Evolutionary conservation across 2,329 filamentous ascomycete species (phyloP), one percentile per base, ranked within the genome.

Genomic region (Fusarium pininemorale): DNA sequence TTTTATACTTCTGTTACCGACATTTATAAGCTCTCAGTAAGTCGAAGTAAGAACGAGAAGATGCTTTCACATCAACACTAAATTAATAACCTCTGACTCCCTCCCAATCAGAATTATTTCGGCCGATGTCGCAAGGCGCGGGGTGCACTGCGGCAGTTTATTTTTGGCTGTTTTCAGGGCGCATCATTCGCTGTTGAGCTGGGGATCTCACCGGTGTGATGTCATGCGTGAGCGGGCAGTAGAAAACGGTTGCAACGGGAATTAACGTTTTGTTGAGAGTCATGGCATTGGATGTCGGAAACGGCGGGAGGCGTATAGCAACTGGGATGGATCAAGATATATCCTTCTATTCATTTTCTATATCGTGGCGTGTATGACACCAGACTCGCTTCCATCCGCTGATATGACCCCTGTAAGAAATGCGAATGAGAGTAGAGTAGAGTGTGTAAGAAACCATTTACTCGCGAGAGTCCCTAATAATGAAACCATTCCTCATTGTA

Each of bases 91-190:
- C 15, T 48, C 63, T 68, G 65, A 68, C 65, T 68, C 63, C 47
- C 22, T 68, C 63, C 47, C 22, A 66, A 62, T 41, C 28, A 41
- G 20, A 55, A 41, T 56, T 57, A 48, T 28, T 15, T 63, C 18
- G 61, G 73, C 75, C 75, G 75, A 77, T 77, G 67, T 78, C 74
- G 75, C 72, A 72, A 57, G 44, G 60, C 66, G 75, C 68, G 73
- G 75, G 75, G 75, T 77, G 35, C 42, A 41, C 35, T 55, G 18
- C 54, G 56, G 58, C 18, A 60, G 56, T 42, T 61, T 32, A 47
- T 47, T 68, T 59, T 59, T 50, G 67, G 50, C 35, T 37, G 51
- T 58, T 71, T 75, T 60, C 59, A 28, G 16, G 44, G 53, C 62
- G 37, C 74, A 50, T 48, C 37, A 77, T 77, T 78, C 74, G 75